phyloP scores from a whole-genome alignment of 2,329 filamentous ascomycete species.

The Exophiala calicioides region DNA sequence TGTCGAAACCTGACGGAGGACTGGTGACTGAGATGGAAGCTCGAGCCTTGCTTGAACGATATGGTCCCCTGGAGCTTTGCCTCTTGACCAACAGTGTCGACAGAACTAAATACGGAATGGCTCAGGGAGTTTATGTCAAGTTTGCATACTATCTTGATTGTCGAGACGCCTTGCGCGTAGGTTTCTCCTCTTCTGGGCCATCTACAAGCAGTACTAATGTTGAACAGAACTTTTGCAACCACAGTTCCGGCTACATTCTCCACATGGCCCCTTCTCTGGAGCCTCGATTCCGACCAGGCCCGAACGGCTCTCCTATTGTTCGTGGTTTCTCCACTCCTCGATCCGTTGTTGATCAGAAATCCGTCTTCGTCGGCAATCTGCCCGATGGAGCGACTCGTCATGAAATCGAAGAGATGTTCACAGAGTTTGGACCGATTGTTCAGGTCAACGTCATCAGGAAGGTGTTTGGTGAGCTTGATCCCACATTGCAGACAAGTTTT shows the following conservation, averaged over 20 bases:
- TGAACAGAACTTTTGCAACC: slow-evolving; percentile 21
- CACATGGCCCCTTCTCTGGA: slow-evolving; percentile 23
- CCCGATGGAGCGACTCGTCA: slow-evolving; percentile 21
- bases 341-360: slow-evolving; percentile 25
- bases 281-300: slow-evolving; percentile 13
- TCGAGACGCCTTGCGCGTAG: slow-evolving; percentile 30
- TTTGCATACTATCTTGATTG: slow-evolving; percentile 32
- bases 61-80: slow-evolving; percentile 25
- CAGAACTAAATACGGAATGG: slow-evolving; percentile 5
- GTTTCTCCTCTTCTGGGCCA: neutral
- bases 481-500: neutral
- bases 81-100: slow-evolving; percentile 15
- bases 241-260: slow-evolving; percentile 17
- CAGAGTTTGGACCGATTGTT: slow-evolving; percentile 23
- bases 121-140: slow-evolving; percentile 25
- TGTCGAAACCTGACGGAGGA: slow-evolving; percentile 23
- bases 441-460: slow-evolving; percentile 30
- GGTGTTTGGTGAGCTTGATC: slow-evolving; percentile 21
- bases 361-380: slow-evolving; percentile 31
- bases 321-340: slow-evolving; percentile 19
- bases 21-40: slow-evolving; percentile 25
- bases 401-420: slow-evolving; percentile 24
- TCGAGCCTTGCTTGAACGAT: slow-evolving; percentile 22
- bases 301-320: slow-evolving; percentile 11
- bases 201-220: neutral